These are phyloP conservation scores for Aspergillus sp. DNA, from an alignment of 2,329 filamentous ascomycete genomes.

Conservation along the genomic window DNA sequence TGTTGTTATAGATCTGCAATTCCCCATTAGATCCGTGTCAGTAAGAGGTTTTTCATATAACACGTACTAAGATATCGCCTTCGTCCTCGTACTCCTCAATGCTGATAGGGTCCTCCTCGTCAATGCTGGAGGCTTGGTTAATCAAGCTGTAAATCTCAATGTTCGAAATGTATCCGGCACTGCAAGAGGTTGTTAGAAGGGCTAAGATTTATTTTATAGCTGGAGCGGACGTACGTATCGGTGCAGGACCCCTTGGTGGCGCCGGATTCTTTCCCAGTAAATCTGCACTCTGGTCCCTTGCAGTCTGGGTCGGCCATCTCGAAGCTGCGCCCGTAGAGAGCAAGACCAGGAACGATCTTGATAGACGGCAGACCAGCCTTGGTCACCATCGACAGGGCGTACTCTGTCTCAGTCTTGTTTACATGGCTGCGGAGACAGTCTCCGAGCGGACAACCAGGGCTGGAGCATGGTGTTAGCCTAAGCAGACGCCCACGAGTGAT, in stretches of 20 bases:
- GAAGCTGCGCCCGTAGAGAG: constrained; percentile 4
- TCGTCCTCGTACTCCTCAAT: constrained; percentile 1
- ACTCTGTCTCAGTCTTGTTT: constrained; percentile 39
- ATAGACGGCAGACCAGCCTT: not conserved
- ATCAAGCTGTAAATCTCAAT: not conserved
- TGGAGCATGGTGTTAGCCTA: not conserved
- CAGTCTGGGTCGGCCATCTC: not conserved
- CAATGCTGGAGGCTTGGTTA: not conserved
- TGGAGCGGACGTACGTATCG: not conserved
- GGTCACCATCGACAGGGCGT: constrained; percentile 30
- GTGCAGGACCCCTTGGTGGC: constrained; percentile 4
- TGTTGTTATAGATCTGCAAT: not conserved
- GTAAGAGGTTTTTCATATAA: not conserved
- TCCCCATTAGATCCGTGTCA: not conserved
- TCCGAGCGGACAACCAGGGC: constrained; percentile 24
- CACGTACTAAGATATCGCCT: not conserved
- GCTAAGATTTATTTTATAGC: not conserved
- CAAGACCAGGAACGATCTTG: not conserved
- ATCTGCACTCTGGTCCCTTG: not conserved
- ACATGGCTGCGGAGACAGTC: constrained; percentile 29
- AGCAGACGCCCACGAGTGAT: not conserved
- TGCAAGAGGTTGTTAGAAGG: not conserved
- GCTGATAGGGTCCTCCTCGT: not conserved
- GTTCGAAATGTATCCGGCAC: constrained; percentile 1
- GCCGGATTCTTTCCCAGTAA: not conserved